A percentile compares a stretch with the other conserved stretches of the same genome.
Evolutionary conservation across 495 filamentous ascomycete genomes (phyloP).

Genomic region (Aspergillus campestris): DNA sequence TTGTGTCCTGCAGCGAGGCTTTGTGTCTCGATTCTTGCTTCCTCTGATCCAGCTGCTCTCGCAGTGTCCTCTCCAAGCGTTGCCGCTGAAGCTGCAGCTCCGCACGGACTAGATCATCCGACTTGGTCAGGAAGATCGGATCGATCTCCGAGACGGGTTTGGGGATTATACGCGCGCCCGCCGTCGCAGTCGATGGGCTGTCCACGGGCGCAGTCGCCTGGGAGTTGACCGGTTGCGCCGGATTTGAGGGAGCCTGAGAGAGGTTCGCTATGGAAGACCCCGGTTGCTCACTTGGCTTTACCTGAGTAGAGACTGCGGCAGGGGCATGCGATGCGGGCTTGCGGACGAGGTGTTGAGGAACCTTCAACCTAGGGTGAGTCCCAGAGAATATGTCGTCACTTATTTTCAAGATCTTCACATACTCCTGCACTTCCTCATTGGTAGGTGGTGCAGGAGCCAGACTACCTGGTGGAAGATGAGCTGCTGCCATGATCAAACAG

Average conservation of each 20-base stretch:
- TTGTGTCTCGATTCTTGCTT: conserved; percentile 48
- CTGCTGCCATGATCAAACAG: conserved; percentile 29
- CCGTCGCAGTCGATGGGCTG: conserved; percentile 15
- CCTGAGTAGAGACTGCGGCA: conserved; percentile 14
- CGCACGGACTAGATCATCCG: conserved; percentile 71
- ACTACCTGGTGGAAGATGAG: conserved; percentile 29
- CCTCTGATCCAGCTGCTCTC: conserved; percentile 64
- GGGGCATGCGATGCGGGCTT: conserved; percentile 33
- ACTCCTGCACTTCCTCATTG: conserved; percentile 41
- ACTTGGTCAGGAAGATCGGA: conserved; percentile 76
- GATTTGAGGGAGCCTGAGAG: conserved; percentile 19
- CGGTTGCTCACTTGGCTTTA: conserved; percentile 17
- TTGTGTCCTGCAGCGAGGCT: conserved; percentile 46
- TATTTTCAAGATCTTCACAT: conserved; percentile 66
- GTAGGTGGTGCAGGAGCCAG: conserved; percentile 22
- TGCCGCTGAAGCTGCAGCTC: conserved; percentile 74
- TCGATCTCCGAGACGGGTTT: conserved; percentile 50
- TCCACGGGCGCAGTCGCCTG: conserved; percentile 24
- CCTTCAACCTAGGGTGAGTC: conserved; percentile 65
- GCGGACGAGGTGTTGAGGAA: conserved; percentile 50
- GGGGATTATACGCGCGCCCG: conserved; percentile 27
- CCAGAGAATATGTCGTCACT: conserved; percentile 69
- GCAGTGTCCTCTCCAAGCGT: conserved; percentile 67
- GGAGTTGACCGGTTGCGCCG: conserved; percentile 17
- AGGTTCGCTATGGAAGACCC: conserved; percentile 19